Base-by-base conservation (phyloP, 2,329 filamentous ascomycete genomes). In the Ophiostoma populinum region DNA sequence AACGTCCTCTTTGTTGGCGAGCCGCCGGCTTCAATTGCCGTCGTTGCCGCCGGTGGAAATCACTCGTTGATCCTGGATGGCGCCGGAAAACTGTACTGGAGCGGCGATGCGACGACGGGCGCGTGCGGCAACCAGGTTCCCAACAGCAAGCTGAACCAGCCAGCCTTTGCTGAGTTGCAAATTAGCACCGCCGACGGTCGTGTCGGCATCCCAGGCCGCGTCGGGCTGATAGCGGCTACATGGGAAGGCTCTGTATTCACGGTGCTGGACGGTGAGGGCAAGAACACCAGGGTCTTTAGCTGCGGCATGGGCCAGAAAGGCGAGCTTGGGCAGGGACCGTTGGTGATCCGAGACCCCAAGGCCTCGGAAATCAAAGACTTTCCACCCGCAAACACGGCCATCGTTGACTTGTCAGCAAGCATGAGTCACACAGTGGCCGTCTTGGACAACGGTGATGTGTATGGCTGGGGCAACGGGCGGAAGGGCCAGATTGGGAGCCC, bases 401-500 rank as follows among this genome's bases (percentile, higher is more conserved):
- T 92, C 4, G 54, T 69, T 1, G 67, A 77, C 39, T 50, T 94
- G 18, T 61, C 75, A 2, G 78, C 80, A 9, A 73, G 80, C 21
- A 79, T 92, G 62, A 73, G 72, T 16, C 90, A 98, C 50, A 72
- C 74, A 0, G 68, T 92, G 12, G 71, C 61, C 2, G 67, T 94
- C 1, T 55, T 92, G 4, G 67, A 67, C 28, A 77, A 79, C 49
- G 87, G 86, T 1, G 65, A 79, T 12, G 75, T 76, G 2, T 92
- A 80, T 51, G 86, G 83, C 3, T 95, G 87, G 87, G 90, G 90
- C 0, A 81, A 74, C 46, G 77, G 80, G 11, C 69, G 83, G 17
- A 90, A 93, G 50, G 81, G 81, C 0, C 87, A 98, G 51, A 57
- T 92, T 1, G 86, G 85, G 1, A 54, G 59, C 27, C 65, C 66